phyloP scores from a whole-genome alignment of 495 filamentous ascomycete genomes.

The Penicillium canescens region DNA sequence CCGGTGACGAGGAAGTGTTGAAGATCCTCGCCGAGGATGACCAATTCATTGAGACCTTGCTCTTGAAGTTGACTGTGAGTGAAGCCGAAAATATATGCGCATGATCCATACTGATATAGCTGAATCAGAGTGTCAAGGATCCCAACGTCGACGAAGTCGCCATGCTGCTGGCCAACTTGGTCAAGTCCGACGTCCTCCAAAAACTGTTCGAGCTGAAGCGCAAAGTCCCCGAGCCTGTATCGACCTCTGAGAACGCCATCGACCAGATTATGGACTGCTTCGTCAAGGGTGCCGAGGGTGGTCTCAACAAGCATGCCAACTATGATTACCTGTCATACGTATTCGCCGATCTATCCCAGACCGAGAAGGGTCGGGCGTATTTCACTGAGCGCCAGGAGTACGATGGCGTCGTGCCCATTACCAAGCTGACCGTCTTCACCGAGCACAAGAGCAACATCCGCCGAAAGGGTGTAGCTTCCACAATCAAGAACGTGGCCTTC shows the following conservation, averaged over 20 bases:
- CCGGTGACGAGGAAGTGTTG: conserved; percentile 72
- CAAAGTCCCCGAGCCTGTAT: conserved; percentile 58
- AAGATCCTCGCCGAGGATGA: conserved; percentile 75
- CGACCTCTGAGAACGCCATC: conserved; percentile 67
- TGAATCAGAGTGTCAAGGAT: conserved; percentile 56
- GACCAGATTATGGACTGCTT: conserved; percentile 95
- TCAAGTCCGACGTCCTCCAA: conserved; percentile 73
- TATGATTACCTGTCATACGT: conserved; percentile 93
- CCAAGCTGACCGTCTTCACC: conserved; percentile 89
- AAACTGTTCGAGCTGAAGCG: conserved; percentile 66
- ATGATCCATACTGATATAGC: conserved; percentile 5
- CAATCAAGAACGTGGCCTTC: conserved; percentile 84
- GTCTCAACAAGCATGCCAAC: conserved; percentile 81
- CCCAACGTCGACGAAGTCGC: conserved; percentile 79
- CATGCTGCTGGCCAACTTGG: conserved; percentile 91
- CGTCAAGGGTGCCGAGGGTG: conserved; percentile 80
- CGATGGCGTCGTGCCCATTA: conserved; percentile 76
- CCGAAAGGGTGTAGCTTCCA: conserved; percentile 85
- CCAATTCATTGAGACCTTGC: conserved; percentile 71
- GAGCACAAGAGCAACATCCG: conserved; percentile 79
- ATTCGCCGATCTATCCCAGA: conserved; percentile 88
- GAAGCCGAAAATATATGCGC: background rate
- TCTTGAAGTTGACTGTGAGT: conserved; percentile 76
- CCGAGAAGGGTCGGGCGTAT: conserved; percentile 70
- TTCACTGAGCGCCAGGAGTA: conserved; percentile 73